Percentiles rank a stretch among this genome's conserved stretches.
These are phyloP conservation scores for Platanthera guangdongensis DNA, from an alignment of 106 monocot genomes.

Conservation along the genomic window DNA sequence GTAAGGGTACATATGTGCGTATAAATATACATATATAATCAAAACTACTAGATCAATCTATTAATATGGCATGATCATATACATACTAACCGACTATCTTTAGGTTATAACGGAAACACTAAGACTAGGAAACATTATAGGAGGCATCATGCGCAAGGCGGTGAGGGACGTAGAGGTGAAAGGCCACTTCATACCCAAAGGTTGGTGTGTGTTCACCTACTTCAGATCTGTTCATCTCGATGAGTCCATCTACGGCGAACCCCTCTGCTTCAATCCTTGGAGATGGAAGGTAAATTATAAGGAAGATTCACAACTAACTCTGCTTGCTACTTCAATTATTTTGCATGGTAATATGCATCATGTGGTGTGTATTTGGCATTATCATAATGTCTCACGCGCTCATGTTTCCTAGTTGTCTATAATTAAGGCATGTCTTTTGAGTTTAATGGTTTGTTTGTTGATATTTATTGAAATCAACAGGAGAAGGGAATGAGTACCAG, in stretches of 20 bases:
- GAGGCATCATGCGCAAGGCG: constrained; percentile 76
- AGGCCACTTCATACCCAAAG: constrained; percentile 82
- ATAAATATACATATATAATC: no score
- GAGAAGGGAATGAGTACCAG: constrained; percentile 44
- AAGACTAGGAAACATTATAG: constrained; percentile 80
- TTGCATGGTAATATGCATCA: neutral
- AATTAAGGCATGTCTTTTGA: no score
- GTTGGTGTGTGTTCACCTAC: constrained; percentile 87
- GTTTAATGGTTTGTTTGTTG: no score
- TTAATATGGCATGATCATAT: neutral
- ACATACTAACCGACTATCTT: neutral
- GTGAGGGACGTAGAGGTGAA: constrained; percentile 68
- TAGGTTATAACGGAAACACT: constrained; percentile 81
- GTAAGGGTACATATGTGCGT: no score
- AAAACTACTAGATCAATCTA: no score
- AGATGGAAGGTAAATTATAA: constrained; percentile 68
- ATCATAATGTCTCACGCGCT: neutral
- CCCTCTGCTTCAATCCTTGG: constrained; percentile 84
- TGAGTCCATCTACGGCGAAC: constrained; percentile 43
- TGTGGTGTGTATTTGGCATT: neutral
- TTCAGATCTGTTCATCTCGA: constrained; percentile 91
- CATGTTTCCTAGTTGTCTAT: no score
- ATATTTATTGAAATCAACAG: neutral
- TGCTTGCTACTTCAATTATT: no score
- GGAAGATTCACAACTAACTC: neutral